Percentiles rank a stretch among this genome's conserved stretches.
These are phyloP conservation scores for Kwoniella mangroviensis DNA, from an alignment of 768 basidiomycete genomes.

Conservation along the genomic window DNA sequence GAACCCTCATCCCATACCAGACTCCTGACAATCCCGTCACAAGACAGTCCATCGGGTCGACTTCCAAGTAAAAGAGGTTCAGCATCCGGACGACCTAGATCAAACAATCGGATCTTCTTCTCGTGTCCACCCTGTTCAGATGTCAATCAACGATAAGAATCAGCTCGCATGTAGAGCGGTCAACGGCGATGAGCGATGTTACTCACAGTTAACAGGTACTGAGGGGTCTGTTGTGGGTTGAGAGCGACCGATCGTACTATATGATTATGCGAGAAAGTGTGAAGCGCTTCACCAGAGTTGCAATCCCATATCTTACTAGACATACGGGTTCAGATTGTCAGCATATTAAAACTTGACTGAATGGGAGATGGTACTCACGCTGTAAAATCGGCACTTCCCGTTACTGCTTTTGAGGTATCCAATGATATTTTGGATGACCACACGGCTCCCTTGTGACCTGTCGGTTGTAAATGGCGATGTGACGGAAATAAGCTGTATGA, in stretches of 20 bases:
- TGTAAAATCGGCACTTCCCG: constrained; percentile 95
- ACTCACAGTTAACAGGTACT: constrained; percentile 56
- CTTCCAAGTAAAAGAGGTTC: constrained; percentile 78
- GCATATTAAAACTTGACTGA: constrained; percentile 1
- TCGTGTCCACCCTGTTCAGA: constrained; percentile 79
- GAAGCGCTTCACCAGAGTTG: constrained; percentile 79
- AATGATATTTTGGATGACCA: constrained; percentile 91
- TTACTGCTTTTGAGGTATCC: constrained; percentile 83
- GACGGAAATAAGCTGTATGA: constrained; percentile 2
- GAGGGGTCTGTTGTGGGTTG: constrained; percentile 63
- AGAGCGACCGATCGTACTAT: constrained; percentile 95
- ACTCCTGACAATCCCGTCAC: constrained; percentile 88
- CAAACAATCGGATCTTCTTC: constrained; percentile 95
- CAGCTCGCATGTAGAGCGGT: too few species aligned
- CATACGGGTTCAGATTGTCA: too few species aligned
- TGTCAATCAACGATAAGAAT: too few species aligned
- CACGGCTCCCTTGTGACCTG: constrained; percentile 77
- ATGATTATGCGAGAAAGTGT: constrained; percentile 98
- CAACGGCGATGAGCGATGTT: constrained; percentile 42
- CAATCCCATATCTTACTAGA: constrained; percentile 94
- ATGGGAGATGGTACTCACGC: constrained; percentile 67
- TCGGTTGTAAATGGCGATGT: too few species aligned
- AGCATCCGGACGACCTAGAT: constrained; percentile 81
- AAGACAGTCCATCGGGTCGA: constrained; percentile 65
- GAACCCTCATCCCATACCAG: constrained; percentile 87